Conservation (phyloP, 208 protist species). For the Leishmania lainsoni region DNA sequence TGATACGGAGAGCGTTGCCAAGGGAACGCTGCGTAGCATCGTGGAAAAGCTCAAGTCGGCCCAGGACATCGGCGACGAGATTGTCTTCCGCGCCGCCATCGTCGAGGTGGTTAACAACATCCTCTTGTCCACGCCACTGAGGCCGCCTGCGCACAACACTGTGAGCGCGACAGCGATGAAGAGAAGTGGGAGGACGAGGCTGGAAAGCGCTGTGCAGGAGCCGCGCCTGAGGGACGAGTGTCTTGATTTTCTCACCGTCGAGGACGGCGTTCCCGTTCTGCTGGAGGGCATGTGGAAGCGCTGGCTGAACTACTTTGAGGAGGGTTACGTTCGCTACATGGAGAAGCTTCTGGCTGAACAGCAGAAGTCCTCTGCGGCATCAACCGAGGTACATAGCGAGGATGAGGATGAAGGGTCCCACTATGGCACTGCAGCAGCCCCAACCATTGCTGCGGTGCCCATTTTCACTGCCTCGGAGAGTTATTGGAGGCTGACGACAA, state of each 20-base stretch:
- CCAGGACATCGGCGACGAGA: slow-evolving; percentile 38
- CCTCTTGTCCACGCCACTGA: slow-evolving; percentile 48
- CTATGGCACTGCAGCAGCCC: not conserved
- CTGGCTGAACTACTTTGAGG: slow-evolving; percentile 33
- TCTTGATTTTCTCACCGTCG: slow-evolving; percentile 38
- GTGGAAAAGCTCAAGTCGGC: slow-evolving; percentile 32
- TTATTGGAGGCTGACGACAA: slow-evolving; percentile 32
- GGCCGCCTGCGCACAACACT: slow-evolving; percentile 20
- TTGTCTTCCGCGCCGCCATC: slow-evolving; percentile 34
- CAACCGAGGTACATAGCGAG: slow-evolving; percentile 4
- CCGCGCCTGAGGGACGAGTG: slow-evolving; percentile 35
- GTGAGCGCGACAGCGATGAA: not conserved
- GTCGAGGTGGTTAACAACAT: slow-evolving; percentile 45
- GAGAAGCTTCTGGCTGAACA: slow-evolving; percentile 19
- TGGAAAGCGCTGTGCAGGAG: not conserved
- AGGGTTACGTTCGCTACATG: slow-evolving; percentile 31
- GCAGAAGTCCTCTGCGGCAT: not conserved
- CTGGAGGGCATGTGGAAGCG: slow-evolving; percentile 25
- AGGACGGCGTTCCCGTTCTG: slow-evolving; percentile 35
- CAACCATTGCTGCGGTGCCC: slow-evolving; percentile 12
- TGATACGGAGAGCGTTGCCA: slow-evolving; percentile 29
- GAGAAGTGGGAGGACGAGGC: not conserved
- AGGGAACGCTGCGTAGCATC: slow-evolving; percentile 30
- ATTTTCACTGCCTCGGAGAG: slow-evolving; percentile 18
- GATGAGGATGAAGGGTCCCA: not conserved